These are phyloP conservation scores for Tetrahymena thermophila DNA, from an alignment of 73 alveolate species.

Conservation along the genomic window DNA sequence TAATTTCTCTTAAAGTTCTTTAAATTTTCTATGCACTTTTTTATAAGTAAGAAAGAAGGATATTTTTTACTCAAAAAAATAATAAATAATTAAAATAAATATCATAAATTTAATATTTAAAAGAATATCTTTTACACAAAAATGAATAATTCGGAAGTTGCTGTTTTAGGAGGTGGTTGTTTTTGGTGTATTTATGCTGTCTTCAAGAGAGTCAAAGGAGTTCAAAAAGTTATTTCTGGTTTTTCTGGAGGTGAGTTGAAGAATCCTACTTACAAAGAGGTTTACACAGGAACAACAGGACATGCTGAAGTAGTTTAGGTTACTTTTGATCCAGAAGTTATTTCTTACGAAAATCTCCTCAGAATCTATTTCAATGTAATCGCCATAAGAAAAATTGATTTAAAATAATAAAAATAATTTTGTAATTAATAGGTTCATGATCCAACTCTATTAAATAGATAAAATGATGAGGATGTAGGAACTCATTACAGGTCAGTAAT, in stretches of 20 bases:
- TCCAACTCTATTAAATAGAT: constrained; percentile 68
- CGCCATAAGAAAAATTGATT: neutral
- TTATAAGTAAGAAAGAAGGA: neutral
- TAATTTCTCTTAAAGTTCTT: neutral
- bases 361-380: neutral
- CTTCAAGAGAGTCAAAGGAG: constrained; percentile 44
- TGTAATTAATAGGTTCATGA: constrained; percentile 55
- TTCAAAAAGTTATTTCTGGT: constrained; percentile 36
- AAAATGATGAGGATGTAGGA: constrained; percentile 46
- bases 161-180: constrained; percentile 52
- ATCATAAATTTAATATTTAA: neutral
- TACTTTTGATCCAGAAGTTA: constrained; percentile 43
- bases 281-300: constrained; percentile 57
- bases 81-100: neutral
- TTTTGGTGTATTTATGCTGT: constrained; percentile 52
- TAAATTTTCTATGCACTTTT: neutral
- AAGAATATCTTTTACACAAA: neutral
- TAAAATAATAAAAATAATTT: constrained; percentile 30
- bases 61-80: neutral
- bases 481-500: constrained; percentile 43
- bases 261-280: constrained; percentile 58
- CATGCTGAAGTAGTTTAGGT: constrained; percentile 70
- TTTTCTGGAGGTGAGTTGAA: constrained; percentile 57
- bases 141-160: constrained; percentile 21
- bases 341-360: neutral